Evolutionary conservation across 2,329 filamentous ascomycete genomes (phyloP), one percentile per base, ranked within the genome.

Genomic region (Lachnellula occidentalis): DNA sequence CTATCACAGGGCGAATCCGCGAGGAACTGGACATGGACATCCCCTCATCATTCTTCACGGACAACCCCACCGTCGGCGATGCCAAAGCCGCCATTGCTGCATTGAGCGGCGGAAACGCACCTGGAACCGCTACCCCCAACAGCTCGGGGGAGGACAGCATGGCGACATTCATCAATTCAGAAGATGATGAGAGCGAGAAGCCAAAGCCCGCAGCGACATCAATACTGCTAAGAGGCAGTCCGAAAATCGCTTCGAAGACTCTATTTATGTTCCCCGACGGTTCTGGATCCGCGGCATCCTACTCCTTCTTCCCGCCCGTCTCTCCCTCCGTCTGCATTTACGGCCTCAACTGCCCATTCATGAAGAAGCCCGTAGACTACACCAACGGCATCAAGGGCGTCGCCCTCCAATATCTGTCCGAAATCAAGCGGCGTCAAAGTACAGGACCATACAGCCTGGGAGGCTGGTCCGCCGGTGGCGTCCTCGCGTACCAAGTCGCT

Each of bases 391-490:
- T 88, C 51, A 80, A 84, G 63, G 82, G 82, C 24, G 81, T 86
- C 67, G 80, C 83, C 5, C 71, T 77, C 60, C 79, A 85, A 66
- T 88, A 85, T 70, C 79, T 88, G 39, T 73, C 77, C 4, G 86
- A 90, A 71, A 87, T 90, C 70, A 85, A 83, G 70, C 80, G 82
- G 5, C 84, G 86, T 49, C 86, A 90, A 70, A 82, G 86, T 3
- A 65, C 74, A 21, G 87, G 87, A 0, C 83, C 85, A 0, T 89
- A 88, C 70, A 77, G 78, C 49, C 71, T 90, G 1, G 80, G 82
- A 15, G 88, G 88, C 22, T 91, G 87, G 87, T 88, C 82, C n/a
- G 87, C 86, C 1, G 88, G 87, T 24, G 87, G 87, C 36, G 85
- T 89, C 6, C 41, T 45, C 19, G 41, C 41, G 8, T 45, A 45